phyloP scores from a whole-genome alignment of 805 yeast species.

The Metschnikowia gruessii region DNA sequence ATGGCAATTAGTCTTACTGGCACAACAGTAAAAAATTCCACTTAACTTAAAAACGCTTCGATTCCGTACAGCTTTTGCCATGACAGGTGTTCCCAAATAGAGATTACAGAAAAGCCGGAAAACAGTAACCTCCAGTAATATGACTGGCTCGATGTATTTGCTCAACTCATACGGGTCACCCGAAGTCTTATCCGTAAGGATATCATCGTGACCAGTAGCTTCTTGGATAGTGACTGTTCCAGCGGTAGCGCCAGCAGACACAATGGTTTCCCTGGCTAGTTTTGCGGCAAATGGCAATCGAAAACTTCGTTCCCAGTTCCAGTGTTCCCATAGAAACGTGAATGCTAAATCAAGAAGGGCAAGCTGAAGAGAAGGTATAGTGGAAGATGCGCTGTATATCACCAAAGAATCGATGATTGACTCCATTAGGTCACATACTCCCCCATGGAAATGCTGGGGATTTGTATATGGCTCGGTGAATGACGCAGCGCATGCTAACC shows the following conservation, averaged over 20 bases:
- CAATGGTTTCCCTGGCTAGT: conserved; percentile 5
- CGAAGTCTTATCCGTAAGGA: conserved; percentile 1
- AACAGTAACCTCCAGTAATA: conserved; percentile 7
- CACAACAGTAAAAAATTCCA: conserved; percentile 15
- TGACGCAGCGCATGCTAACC: conserved; percentile 10
- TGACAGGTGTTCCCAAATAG: conserved; percentile 15
- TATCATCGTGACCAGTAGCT: background rate
- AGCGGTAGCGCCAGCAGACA: conserved; percentile 10
- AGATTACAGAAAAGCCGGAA: conserved; percentile 19
- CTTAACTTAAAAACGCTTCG: conserved; percentile 11
- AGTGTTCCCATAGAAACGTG: conserved; percentile 17
- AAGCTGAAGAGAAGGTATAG: conserved; percentile 11
- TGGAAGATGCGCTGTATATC: conserved; percentile 6
- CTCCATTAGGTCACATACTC: conserved; percentile 13
- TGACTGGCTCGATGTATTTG: conserved; percentile 4
- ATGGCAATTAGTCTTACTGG: conserved; percentile 11
- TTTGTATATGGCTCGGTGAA: conserved; percentile 10
- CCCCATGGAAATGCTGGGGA: conserved; percentile 11
- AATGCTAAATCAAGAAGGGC: conserved; percentile 14
- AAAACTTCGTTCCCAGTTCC: conserved; percentile 13
- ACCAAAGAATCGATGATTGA: conserved; percentile 10
- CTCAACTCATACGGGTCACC: conserved; percentile 3
- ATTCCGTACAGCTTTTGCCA: conserved; percentile 9
- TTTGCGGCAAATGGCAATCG: conserved; percentile 7
- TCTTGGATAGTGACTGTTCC: conserved; percentile 11